These are phyloP conservation scores for Cudoniella acicularis DNA, from an alignment of 495 filamentous ascomycete genomes.

Conservation along the genomic window DNA sequence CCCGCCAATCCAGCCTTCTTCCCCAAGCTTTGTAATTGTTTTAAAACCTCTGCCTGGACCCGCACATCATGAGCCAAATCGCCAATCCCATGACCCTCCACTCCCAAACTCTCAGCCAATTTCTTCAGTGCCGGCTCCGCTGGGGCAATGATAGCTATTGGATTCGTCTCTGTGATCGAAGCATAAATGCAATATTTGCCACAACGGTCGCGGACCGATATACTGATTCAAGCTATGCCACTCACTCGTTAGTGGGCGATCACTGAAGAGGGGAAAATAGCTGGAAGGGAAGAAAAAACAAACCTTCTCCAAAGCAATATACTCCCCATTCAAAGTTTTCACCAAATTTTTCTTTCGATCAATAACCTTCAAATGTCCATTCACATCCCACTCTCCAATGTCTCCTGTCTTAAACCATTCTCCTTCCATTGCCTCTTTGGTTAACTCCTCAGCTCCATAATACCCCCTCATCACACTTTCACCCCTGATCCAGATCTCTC, in stretches of 20 bases:
- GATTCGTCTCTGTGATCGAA: constrained; percentile 71
- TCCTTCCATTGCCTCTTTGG: constrained; percentile 65
- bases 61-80: constrained; percentile 77
- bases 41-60: constrained; percentile 67
- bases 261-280: constrained; percentile 47
- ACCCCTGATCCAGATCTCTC: constrained; percentile 90
- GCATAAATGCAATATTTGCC: constrained; percentile 95
- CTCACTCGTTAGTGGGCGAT: not conserved
- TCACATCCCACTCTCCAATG: constrained; percentile 80
- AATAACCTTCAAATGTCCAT: constrained; percentile 80
- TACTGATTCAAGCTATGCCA: constrained; percentile 72
- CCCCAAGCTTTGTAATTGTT: constrained; percentile 73
- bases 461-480: constrained; percentile 67
- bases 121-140: constrained; percentile 79
- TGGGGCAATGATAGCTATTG: constrained; percentile 90
- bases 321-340: constrained; percentile 94
- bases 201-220: constrained; percentile 84
- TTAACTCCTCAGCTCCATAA: constrained; percentile 79
- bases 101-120: constrained; percentile 66
- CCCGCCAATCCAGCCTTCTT: constrained; percentile 69
- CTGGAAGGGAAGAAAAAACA: not conserved
- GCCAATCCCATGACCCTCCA: constrained; percentile 66
- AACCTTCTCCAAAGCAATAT: constrained; percentile 91
- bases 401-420: constrained; percentile 97
- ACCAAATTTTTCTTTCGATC: constrained; percentile 97